Percentiles rank a stretch among this genome's conserved stretches.
Evolutionary conservation across 768 basidiomycete species (phyloP).

Genomic region (Lentinula edodes): DNA sequence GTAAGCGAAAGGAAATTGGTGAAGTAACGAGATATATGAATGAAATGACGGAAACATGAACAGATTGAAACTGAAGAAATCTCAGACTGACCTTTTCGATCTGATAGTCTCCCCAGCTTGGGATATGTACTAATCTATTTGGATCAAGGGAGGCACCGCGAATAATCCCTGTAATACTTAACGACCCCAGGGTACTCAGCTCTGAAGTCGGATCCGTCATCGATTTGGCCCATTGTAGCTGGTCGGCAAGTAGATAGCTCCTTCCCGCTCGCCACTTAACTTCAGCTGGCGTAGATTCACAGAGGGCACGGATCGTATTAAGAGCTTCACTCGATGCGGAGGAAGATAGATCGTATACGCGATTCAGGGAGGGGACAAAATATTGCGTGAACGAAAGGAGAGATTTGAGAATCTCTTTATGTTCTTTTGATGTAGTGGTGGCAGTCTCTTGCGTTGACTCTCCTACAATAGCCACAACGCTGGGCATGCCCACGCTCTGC

Average conservation of each 20-base stretch:
- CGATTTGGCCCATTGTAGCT: slow-evolving; percentile 46
- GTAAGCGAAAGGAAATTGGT: neutral
- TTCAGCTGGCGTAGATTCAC: slow-evolving; percentile 78
- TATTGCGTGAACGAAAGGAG: slow-evolving; percentile 92
- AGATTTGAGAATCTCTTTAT: slow-evolving; percentile 72
- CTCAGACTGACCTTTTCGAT: slow-evolving; percentile 58
- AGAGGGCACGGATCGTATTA: slow-evolving; percentile 69
- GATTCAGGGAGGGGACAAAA: slow-evolving; percentile 80
- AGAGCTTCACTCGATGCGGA: slow-evolving; percentile 49
- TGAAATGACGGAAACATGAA: neutral
- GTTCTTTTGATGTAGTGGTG: slow-evolving; percentile 12
- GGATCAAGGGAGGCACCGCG: slow-evolving; percentile 76
- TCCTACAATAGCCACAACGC: slow-evolving; percentile 70
- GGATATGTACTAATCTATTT: slow-evolving; percentile 82
- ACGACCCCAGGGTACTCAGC: slow-evolving; percentile 29
- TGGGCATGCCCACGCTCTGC: slow-evolving; percentile 87
- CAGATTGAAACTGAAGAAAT: neutral
- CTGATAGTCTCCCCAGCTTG: slow-evolving; percentile 85
- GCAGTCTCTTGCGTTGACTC: slow-evolving; percentile 23
- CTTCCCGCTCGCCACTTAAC: slow-evolving; percentile 82
- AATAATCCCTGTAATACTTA: slow-evolving; percentile 79
- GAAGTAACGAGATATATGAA: too few relatives aligned
- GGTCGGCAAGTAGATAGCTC: slow-evolving; percentile 65
- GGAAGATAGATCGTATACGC: slow-evolving; percentile 67
- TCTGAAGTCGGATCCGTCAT: neutral